These are phyloP conservation scores for Saccharomycopsis sp. DNA, from an alignment of 805 yeast species.

Conservation along the genomic window DNA sequence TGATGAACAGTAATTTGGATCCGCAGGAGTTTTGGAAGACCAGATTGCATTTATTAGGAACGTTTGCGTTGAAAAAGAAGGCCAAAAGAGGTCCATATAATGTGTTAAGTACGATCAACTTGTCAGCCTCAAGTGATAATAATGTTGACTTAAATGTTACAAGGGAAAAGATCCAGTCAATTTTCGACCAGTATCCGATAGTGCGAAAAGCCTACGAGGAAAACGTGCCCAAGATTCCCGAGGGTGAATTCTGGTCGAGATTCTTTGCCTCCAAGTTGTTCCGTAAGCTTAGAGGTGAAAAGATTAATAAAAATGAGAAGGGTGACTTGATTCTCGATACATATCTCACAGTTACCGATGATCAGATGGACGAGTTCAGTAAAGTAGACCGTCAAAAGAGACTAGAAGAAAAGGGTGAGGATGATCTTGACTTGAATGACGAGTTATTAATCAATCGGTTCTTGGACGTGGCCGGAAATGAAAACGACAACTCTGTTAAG, in stretches of 20 bases:
- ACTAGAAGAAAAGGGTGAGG: conserved; percentile 21
- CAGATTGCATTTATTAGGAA: conserved; percentile 67
- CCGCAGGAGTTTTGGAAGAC: conserved; percentile 86
- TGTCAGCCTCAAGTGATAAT: conserved; percentile 88
- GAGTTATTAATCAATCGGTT: conserved; percentile 52
- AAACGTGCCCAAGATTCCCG: conserved; percentile 80
- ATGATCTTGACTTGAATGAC: conserved; percentile 31
- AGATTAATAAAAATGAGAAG: conserved; percentile 63
- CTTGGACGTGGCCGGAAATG: conserved; percentile 80
- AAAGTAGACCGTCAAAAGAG: conserved; percentile 13
- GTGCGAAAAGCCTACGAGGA: conserved; percentile 86
- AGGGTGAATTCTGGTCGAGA: conserved; percentile 94
- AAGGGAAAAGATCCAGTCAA: conserved; percentile 80
- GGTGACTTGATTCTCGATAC: conserved; percentile 83
- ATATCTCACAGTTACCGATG: conserved; percentile 67
- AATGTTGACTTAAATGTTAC: conserved; percentile 91
- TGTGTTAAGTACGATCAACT: conserved; percentile 85
- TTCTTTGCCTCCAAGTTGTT: conserved; percentile 88
- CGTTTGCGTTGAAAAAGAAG: conserved; percentile 75
- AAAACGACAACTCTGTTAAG: conserved; percentile 68
- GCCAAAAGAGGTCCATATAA: conserved; percentile 92
- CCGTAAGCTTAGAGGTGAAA: conserved; percentile 84
- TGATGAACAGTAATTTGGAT: conserved; percentile 66
- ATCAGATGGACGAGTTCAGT: conserved; percentile 32
- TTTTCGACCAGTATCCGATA: conserved; percentile 88